A percentile compares a stretch with the other conserved stretches of the same genome.
Conservation (phyloP, 345 rosid species). For the Lagerstroemia speciosa region DNA sequence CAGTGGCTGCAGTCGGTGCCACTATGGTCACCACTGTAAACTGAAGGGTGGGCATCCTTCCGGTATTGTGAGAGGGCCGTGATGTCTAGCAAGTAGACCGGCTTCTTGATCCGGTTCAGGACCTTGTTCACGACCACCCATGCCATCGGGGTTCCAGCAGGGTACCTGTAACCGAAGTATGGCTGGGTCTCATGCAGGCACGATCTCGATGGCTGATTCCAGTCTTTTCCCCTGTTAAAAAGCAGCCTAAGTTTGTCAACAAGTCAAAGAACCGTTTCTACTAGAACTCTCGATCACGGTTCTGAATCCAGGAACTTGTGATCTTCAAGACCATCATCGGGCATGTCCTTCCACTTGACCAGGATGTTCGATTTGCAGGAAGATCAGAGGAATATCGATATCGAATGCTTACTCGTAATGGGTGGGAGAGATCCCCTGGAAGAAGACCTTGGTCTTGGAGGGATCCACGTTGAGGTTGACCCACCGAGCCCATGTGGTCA, state of each 20-base stretch:
- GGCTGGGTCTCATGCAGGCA: conserved; percentile 60
- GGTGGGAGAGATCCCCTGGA: conserved; percentile 71
- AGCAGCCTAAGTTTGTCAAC: no score
- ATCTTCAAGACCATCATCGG: no score
- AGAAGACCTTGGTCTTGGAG: conserved; percentile 67
- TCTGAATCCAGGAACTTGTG: background rate
- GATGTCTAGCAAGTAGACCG: conserved; percentile 60
- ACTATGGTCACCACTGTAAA: conserved; percentile 28
- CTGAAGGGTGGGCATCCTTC: conserved; percentile 72
- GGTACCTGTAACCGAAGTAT: conserved; percentile 48
- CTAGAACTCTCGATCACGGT: no score
- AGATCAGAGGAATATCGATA: no score
- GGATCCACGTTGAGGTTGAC: conserved; percentile 57
- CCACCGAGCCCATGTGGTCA: conserved; percentile 97
- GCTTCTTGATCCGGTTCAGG: conserved; percentile 58
- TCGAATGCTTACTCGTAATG: conserved; percentile 70
- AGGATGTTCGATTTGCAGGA: background rate
- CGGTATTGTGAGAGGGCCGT: conserved; percentile 47
- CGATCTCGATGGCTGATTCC: conserved; percentile 53
- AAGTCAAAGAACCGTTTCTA: background rate
- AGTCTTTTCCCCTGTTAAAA: conserved; percentile 59
- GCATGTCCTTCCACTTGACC: background rate
- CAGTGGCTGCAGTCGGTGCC: conserved; percentile 77
- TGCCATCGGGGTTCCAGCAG: conserved; percentile 62
- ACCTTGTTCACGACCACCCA: conserved; percentile 69